Evolutionary conservation across 257 asterid species (phyloP), one percentile per base, ranked within the genome.

Genomic region (Gentiana dahurica): DNA sequence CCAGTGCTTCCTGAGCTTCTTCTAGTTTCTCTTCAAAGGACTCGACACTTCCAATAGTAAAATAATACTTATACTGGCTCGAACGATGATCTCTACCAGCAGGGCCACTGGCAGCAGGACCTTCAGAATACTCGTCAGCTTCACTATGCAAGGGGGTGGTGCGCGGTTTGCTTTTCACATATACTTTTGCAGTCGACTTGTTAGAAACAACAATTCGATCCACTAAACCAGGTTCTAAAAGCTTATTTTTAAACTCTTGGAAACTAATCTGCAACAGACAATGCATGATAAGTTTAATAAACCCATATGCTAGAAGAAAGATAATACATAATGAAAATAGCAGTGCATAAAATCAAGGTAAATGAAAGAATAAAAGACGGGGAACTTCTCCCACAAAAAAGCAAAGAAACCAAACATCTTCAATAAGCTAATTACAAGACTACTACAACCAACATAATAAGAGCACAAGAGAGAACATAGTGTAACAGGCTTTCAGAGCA

Each of bases 191-290:
- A 66, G 84, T 89, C 59, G 87, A 78, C 76, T 86, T 86, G 69
- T 89, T 83, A 48, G 84, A 53, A 66, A 89, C 79, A 56, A 89
- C 92, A 36, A 89, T 72, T 56, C 74, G 97, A 73, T 89, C 97
- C 60, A 89, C 97, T 54, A 86, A 59, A 60, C 97, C 97, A 35
- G 89, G 88, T 72, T 89, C 97, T 34, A 89, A 93, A 58, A 89
- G 86, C 80, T 81, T 89, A 76, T 78, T 86, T 59, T 79, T 86
- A 87, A 89, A 89, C 74, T 86, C 97, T 71, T 89, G 97, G 76
- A 89, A 89, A 76, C 94, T 89, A 64, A 89, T 89, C 97, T 89
- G 94, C 84, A 71, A 43, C 57, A 13, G 33, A 7, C 34, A 57
- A 72, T 49, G 5, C 46, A 3, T 5, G 46, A 41, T 41, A 41